Conservation (phyloP, 2,329 filamentous ascomycete genomes). For the Cladobotryum protrusum region DNA sequence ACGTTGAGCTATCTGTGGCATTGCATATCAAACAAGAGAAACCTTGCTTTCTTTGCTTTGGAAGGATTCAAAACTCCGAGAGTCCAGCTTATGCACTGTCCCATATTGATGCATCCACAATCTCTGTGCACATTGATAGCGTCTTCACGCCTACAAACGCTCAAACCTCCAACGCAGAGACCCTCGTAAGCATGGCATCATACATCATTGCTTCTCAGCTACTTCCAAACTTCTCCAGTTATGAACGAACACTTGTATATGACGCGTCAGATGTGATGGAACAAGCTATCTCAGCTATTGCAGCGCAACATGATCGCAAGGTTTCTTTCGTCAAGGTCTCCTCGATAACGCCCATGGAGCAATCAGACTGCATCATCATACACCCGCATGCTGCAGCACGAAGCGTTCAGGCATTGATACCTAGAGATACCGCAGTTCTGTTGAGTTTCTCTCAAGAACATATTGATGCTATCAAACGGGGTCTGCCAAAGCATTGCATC, state of each 20-base stretch:
- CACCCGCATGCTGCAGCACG: neutral
- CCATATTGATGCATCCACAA: neutral
- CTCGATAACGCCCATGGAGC: neutral
- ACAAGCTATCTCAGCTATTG: neutral
- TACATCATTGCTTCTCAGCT: neutral
- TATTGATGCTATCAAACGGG: neutral
- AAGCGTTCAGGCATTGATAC: neutral
- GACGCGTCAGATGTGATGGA: neutral
- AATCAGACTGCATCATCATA: neutral
- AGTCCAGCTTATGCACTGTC: neutral
- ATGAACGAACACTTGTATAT: neutral
- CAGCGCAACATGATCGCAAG: neutral
- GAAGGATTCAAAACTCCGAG: neutral
- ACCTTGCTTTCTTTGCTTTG: neutral
- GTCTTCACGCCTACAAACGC: neutral
- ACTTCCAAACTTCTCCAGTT: neutral
- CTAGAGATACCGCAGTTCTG: neutral
- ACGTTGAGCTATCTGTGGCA: neutral
- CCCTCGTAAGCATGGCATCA: neutral
- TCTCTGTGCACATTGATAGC: neutral
- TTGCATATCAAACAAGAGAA: neutral
- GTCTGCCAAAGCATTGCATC: neutral
- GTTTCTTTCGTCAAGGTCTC: neutral
- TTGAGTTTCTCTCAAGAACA: neutral
- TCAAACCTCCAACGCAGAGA: neutral